Percentiles rank a stretch among this genome's conserved stretches.
Conservation (phyloP, 805 yeast genomes). For the Candida insectalens region DNA sequence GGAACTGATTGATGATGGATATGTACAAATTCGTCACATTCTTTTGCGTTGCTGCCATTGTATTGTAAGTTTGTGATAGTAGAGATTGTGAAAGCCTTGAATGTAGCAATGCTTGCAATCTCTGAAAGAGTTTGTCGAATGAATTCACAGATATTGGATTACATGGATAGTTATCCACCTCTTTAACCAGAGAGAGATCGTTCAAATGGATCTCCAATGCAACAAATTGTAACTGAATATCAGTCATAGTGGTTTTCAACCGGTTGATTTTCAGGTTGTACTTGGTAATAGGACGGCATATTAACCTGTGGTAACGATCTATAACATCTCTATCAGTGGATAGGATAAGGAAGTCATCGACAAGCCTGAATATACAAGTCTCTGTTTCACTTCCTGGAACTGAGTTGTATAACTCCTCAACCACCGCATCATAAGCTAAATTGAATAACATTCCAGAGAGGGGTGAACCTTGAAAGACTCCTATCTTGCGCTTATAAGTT, state of each 20-base stretch:
- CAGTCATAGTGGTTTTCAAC: constrained; percentile 26
- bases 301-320: constrained; percentile 16
- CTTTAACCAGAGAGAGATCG: constrained; percentile 27
- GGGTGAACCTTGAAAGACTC: constrained; percentile 80
- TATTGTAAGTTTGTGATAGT: constrained; percentile 11
- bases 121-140: constrained; percentile 14
- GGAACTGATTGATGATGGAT: constrained; percentile 11
- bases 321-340: constrained; percentile 33
- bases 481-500: constrained; percentile 43
- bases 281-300: constrained; percentile 29
- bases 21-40: constrained; percentile 10
- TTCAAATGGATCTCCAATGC: constrained; percentile 29
- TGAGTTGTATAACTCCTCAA: constrained; percentile 24
- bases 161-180: constrained; percentile 6
- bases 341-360: constrained; percentile 79
- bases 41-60: constrained; percentile 10
- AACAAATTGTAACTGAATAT: constrained; percentile 27
- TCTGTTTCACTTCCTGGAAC: not conserved
- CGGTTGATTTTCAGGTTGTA: constrained; percentile 33
- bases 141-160: constrained; percentile 6
- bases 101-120: constrained; percentile 3
- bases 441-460: constrained; percentile 71
- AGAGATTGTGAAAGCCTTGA: constrained; percentile 3
- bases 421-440: constrained; percentile 54
- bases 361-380: constrained; percentile 48